These are phyloP conservation scores for Botrytis fragariae DNA, from an alignment of 2,329 filamentous ascomycete genomes.

Conservation along the genomic window DNA sequence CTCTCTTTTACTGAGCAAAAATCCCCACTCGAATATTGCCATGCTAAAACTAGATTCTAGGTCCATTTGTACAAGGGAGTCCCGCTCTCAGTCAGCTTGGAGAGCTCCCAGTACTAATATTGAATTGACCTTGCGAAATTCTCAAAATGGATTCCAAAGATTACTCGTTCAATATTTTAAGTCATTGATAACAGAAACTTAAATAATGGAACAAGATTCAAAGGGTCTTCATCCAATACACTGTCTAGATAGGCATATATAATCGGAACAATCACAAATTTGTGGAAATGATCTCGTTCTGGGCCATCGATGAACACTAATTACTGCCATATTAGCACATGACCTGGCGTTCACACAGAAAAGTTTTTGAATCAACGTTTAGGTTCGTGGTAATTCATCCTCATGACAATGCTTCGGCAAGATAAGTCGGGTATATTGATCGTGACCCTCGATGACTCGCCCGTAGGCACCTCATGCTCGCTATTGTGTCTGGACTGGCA, in stretches of 20 bases:
- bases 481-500: not conserved
- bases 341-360: not conserved
- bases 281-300: not conserved
- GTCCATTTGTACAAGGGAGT: not conserved
- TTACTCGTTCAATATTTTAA: not conserved
- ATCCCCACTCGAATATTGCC: not conserved
- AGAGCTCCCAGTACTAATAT: not conserved
- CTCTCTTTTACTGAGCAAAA: not conserved
- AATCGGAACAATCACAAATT: not conserved
- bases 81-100: not conserved
- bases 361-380: not conserved
- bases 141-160: no score
- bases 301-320: not conserved
- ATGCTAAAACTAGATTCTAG: not conserved
- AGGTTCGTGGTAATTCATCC: not conserved
- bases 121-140: not conserved
- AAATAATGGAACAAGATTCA: not conserved
- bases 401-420: not conserved
- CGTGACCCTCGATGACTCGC: not conserved
- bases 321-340: not conserved
- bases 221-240: not conserved
- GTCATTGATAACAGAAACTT: not conserved
- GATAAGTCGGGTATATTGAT: not conserved
- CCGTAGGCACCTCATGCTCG: not conserved
- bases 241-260: rapidly evolving